Conservation (phyloP, 129 eudicot species). For the Logfia minima region DNA sequence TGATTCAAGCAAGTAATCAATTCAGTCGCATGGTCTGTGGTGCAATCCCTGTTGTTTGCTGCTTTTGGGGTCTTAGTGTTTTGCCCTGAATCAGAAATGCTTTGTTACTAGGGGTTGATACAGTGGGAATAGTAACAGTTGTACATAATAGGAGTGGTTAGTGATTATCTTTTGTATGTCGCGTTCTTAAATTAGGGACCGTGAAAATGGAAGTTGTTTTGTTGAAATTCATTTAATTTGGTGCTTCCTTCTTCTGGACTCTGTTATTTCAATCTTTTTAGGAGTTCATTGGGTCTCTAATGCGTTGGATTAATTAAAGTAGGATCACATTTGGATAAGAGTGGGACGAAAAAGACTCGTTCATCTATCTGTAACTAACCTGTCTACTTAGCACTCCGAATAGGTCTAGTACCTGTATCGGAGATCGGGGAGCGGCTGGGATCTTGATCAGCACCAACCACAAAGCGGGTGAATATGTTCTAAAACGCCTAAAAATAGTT, state of each 20-base stretch:
- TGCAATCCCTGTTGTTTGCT: slow-evolving; percentile 9
- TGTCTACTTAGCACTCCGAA: neutral
- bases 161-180: slow-evolving; percentile 22
- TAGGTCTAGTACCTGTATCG: neutral
- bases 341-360: neutral
- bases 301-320: neutral
- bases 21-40: neutral
- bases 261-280: neutral
- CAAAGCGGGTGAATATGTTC: neutral
- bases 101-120: neutral
- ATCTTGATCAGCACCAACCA: neutral
- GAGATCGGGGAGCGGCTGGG: neutral
- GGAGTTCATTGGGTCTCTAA: neutral
- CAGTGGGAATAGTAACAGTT: slow-evolving; percentile 13
- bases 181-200: slow-evolving; percentile 19
- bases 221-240: neutral
- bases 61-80: slow-evolving; percentile 11
- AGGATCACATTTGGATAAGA: neutral
- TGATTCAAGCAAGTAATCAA: slow-evolving; percentile 13
- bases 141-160: slow-evolving; percentile 29
- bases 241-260: neutral
- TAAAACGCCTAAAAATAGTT: too few relatives aligned
- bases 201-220: neutral
- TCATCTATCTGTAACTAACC: neutral
- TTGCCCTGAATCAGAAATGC: neutral